Evolutionary conservation across 805 yeast genomes (phyloP).

Genomic region (Metschnikowia chrysomelidarum): DNA sequence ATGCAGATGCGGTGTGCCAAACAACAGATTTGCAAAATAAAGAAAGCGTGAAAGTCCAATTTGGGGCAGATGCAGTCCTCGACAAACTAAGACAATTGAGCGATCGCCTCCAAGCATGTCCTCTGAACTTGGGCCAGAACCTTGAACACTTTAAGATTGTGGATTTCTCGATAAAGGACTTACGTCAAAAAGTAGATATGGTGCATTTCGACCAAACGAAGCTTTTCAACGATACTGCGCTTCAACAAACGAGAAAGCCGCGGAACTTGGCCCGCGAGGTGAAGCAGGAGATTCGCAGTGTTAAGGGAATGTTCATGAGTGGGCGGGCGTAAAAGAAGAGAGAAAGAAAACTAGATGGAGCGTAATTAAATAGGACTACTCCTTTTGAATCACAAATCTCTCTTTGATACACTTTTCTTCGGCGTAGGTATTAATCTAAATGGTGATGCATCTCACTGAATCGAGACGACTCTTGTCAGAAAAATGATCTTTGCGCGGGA

Average conservation of each 20-base stretch:
- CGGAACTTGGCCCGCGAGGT: constrained; percentile 32
- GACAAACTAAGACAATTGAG: constrained; percentile 25
- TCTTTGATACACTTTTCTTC: too few relatives aligned
- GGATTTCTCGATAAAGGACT: constrained; percentile 31
- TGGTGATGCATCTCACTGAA: too few relatives aligned
- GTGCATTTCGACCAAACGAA: constrained; percentile 32
- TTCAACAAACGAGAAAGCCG: constrained; percentile 5
- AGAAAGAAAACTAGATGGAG: background rate
- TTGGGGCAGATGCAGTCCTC: constrained; percentile 25
- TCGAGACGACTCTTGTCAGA: too few relatives aligned
- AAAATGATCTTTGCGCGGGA: too few relatives aligned
- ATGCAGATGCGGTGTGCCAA: constrained; percentile 39
- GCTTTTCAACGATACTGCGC: constrained; percentile 23
- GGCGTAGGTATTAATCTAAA: too few relatives aligned
- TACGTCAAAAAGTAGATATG: constrained; percentile 36
- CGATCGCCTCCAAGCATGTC: constrained; percentile 24
- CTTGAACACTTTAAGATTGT: constrained; percentile 33
- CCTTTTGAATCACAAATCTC: too few relatives aligned
- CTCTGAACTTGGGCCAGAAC: constrained; percentile 27
- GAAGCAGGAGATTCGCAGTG: constrained; percentile 37
- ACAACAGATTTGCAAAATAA: constrained; percentile 29
- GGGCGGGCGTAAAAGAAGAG: constrained; percentile 28
- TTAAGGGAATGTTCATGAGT: constrained; percentile 45
- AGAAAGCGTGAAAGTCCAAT: constrained; percentile 21
- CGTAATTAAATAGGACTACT: background rate